These are phyloP conservation scores for Monilinia aucupariae DNA, from an alignment of 2,329 filamentous ascomycete genomes.

Conservation along the genomic window DNA sequence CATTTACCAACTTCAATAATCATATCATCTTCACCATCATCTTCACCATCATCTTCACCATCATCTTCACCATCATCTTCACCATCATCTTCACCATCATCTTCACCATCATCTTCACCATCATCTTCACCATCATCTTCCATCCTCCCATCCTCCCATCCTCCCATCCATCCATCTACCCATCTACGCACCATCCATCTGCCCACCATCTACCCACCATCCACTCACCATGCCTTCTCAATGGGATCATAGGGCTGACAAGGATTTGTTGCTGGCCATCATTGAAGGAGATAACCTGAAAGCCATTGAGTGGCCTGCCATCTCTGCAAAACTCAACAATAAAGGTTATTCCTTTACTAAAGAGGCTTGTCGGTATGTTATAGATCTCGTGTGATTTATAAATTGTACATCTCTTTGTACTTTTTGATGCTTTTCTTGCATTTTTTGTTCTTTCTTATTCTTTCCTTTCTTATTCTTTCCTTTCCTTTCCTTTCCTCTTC, in stretches of 20 bases:
- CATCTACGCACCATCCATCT: neutral
- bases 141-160: neutral
- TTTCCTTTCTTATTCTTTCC: neutral
- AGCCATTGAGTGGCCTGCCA: slow-evolving; percentile 26
- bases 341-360: slow-evolving; percentile 29
- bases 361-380: slow-evolving; percentile 33
- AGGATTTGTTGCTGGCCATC: slow-evolving; percentile 32
- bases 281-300: slow-evolving; percentile 29
- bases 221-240: slow-evolving; percentile 6
- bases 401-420: neutral
- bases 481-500: too few species aligned
- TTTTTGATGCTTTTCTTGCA: neutral
- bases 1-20: neutral
- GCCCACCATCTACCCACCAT: too few species aligned
- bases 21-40: neutral
- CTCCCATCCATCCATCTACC: too few species aligned
- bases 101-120: neutral
- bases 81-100: too few species aligned
- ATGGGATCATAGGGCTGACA: slow-evolving; percentile 31
- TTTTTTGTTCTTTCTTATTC: neutral
- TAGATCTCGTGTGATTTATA: neutral
- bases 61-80: too few species aligned
- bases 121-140: neutral
- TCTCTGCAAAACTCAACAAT: slow-evolving; percentile 23
- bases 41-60: neutral